phyloP scores from a whole-genome alignment of 257 asterid species.

The Verbena officinalis region DNA sequence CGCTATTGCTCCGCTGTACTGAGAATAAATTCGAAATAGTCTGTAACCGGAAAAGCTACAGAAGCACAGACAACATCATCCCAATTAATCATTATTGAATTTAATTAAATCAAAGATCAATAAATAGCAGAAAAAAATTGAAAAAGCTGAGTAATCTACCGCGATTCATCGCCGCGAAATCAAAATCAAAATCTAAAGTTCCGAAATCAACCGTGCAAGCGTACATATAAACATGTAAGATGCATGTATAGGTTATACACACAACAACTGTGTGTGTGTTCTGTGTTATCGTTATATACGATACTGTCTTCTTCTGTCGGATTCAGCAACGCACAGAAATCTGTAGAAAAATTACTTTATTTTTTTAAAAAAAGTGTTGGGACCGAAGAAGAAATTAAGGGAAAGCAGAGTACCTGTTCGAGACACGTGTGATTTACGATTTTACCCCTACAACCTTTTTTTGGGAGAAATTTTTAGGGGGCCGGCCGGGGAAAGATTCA shows the following conservation, averaged over 20 bases:
- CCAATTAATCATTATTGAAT: not conserved
- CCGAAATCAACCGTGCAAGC: not conserved
- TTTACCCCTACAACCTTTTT: not conserved
- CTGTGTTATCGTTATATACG: not conserved
- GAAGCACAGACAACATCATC: slow-evolving; percentile 7
- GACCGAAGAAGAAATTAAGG: slow-evolving; percentile 3
- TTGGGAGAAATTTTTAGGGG: not conserved
- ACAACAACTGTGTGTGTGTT: not conserved
- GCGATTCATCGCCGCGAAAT: slow-evolving; percentile 10
- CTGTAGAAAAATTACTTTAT: too few species aligned
- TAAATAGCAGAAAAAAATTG: not conserved
- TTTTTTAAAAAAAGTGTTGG: not conserved
- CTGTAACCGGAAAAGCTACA: slow-evolving; percentile 32
- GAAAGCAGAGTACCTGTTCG: not conserved
- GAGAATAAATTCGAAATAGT: not conserved
- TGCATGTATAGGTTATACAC: not conserved
- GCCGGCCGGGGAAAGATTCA: too few species aligned
- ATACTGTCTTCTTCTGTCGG: not conserved
- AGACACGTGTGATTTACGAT: not conserved
- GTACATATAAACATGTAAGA: not conserved
- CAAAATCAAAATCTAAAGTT: not conserved
- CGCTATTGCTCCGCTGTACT: slow-evolving; percentile 7
- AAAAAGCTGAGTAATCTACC: slow-evolving; percentile 24
- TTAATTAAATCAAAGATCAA: not conserved
- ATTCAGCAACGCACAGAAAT: slow-evolving; percentile 6